Evolutionary conservation across 1,139 yeast genomes (phyloP).

Genomic region (Candida pseudoviswanathii): DNA sequence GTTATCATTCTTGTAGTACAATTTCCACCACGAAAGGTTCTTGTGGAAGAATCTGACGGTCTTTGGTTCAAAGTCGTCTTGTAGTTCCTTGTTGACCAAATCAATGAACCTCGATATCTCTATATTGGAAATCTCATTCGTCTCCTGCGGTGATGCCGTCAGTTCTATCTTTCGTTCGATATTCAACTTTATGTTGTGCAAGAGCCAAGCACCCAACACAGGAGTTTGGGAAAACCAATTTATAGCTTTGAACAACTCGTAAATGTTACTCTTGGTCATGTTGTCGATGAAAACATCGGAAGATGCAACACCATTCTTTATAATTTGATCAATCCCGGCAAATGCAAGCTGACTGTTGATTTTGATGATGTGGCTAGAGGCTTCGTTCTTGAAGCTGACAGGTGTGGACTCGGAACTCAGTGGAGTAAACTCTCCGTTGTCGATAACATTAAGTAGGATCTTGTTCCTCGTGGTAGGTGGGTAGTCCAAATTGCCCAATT

Average conservation of each 20-base stretch:
- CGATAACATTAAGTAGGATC: constrained; percentile 39
- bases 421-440: constrained; percentile 43
- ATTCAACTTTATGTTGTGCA: constrained; percentile 21
- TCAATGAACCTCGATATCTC: constrained; percentile 35
- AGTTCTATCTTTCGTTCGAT: constrained; percentile 11
- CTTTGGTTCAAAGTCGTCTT: constrained; percentile 34
- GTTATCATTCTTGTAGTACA: constrained; percentile 47
- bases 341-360: constrained; percentile 33
- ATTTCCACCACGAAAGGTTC: constrained; percentile 46
- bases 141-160: constrained; percentile 6
- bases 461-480: constrained; percentile 22
- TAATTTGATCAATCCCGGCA: constrained; percentile 34
- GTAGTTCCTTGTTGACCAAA: constrained; percentile 42
- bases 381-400: constrained; percentile 20
- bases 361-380: constrained; percentile 33
- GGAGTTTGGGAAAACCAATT: constrained; percentile 30
- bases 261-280: constrained; percentile 37
- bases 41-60: constrained; percentile 32
- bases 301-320: constrained; percentile 34
- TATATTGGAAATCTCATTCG: constrained; percentile 11
- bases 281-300: constrained; percentile 33
- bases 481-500: constrained; percentile 20
- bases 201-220: constrained; percentile 27
- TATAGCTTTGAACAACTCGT: constrained; percentile 36
- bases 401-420: constrained; percentile 36